Evolutionary conservation across 768 basidiomycete species (phyloP).

Genomic region (Cubamyces sp.): DNA sequence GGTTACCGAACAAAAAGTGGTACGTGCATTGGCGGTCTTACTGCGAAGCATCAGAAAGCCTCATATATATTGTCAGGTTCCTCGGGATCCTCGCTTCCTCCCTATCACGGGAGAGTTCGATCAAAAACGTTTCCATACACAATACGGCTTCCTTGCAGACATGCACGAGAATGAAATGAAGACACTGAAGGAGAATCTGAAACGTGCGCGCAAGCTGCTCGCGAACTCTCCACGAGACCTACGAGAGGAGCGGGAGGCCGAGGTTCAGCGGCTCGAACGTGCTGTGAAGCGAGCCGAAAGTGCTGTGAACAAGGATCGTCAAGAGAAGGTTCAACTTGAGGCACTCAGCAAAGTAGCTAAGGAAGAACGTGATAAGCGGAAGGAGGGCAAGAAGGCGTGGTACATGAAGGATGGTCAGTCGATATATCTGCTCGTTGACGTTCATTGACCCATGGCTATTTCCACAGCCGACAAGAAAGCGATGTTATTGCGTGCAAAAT

Average conservation of each 20-base stretch:
- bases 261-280: conserved; percentile 69
- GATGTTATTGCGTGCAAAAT: conserved; percentile 71
- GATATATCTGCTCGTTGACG: neutral
- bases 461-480: conserved; percentile 75
- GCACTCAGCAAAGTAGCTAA: conserved; percentile 54
- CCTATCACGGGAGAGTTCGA: conserved; percentile 72
- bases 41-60: neutral
- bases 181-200: conserved; percentile 65
- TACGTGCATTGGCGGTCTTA: conserved; percentile 39
- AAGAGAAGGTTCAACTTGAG: conserved; percentile 70
- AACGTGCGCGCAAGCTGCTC: conserved; percentile 68
- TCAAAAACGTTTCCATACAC: conserved; percentile 61
- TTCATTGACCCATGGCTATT: too few relatives aligned
- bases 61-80: conserved; percentile 49
- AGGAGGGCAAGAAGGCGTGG: conserved; percentile 82
- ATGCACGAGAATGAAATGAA: conserved; percentile 67
- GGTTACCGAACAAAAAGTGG: conserved; percentile 70
- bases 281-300: conserved; percentile 82
- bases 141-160: conserved; percentile 76
- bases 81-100: conserved; percentile 88
- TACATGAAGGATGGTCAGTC: conserved; percentile 76
- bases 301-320: conserved; percentile 69
- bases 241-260: conserved; percentile 63
- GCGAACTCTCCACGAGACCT: conserved; percentile 62
- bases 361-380: conserved; percentile 66